Conservation (phyloP, 192 early-diverging fungal species). For the Thoreauomyces humboldtii region DNA sequence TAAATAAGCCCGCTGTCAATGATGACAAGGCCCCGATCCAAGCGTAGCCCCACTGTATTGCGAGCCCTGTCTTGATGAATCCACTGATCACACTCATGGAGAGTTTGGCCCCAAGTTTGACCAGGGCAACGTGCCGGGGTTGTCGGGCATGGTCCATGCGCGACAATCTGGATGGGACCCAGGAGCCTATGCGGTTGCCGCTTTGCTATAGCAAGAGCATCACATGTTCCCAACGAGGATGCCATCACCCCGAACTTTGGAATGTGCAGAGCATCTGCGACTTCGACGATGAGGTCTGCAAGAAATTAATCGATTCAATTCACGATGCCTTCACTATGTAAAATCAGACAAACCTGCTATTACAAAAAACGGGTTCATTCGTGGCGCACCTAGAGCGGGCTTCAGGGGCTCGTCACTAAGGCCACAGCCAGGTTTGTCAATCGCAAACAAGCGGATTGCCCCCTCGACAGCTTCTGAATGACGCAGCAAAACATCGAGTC, state of each 20-base stretch:
- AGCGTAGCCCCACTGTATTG: neutral
- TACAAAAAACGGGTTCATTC: too few relatives aligned
- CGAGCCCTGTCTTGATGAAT: neutral
- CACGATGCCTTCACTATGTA: neutral
- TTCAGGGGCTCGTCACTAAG: neutral
- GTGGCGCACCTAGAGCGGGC: too few relatives aligned
- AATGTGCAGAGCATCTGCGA: neutral
- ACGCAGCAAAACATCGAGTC: neutral
- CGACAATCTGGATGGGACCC: neutral
- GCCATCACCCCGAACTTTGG: neutral
- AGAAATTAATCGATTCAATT: neutral
- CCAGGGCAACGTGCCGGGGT: neutral
- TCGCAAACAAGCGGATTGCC: neutral
- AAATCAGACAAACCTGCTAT: too few relatives aligned
- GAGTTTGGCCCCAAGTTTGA: neutral
- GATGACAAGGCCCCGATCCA: too few relatives aligned
- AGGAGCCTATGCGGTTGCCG: neutral
- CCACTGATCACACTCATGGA: neutral
- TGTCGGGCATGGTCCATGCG: neutral
- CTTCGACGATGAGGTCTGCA: neutral
- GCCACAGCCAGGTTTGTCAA: neutral
- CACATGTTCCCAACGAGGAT: neutral
- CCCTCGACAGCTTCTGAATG: neutral
- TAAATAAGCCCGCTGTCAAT: too few relatives aligned
- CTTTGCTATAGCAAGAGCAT: neutral